Percentiles rank a stretch among this genome's conserved stretches.
Evolutionary conservation across 805 yeast species (phyloP).

Genomic region (Candida quercuum): DNA sequence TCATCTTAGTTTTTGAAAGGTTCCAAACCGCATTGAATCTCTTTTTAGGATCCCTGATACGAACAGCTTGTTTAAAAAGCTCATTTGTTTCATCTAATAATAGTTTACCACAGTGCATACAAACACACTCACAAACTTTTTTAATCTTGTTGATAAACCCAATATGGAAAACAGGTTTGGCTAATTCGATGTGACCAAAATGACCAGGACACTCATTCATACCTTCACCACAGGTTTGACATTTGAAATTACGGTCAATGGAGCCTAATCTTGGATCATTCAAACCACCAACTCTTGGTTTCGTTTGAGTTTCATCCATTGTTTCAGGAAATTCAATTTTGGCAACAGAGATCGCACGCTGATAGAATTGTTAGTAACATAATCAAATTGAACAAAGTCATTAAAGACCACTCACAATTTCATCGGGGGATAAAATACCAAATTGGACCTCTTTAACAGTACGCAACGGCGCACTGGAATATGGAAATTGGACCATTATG

Average conservation of each 20-base stretch:
- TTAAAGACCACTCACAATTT: constrained; percentile 42
- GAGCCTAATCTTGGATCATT: constrained; percentile 97
- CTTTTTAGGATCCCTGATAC: constrained; percentile 89
- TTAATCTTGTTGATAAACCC: constrained; percentile 92
- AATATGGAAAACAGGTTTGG: constrained; percentile 97
- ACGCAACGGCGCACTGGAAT: constrained; percentile 97
- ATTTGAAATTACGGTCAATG: constrained; percentile 92
- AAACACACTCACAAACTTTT: constrained; percentile 91
- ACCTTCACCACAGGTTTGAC: constrained; percentile 99
- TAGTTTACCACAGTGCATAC: constrained; percentile 98
- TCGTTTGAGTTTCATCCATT: constrained; percentile 96
- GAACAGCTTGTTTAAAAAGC: constrained; percentile 79
- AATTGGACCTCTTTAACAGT: constrained; percentile 98
- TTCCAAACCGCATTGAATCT: constrained; percentile 97
- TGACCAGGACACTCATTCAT: constrained; percentile 99
- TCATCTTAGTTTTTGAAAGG: constrained; percentile 84
- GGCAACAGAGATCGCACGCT: constrained; percentile 95
- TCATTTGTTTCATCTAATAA: constrained; percentile 70
- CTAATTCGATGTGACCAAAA: constrained; percentile 97
- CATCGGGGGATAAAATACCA: constrained; percentile 97
- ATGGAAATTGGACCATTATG: constrained; percentile 60
- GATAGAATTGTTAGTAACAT: constrained; percentile 13
- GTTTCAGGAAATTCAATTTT: constrained; percentile 98
- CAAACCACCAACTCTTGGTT: constrained; percentile 94
- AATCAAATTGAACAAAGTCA: too few species aligned